These are phyloP conservation scores for Scenedesmus sp. DNA, from an alignment of 163 green algal genomes.

Conservation along the genomic window DNA sequence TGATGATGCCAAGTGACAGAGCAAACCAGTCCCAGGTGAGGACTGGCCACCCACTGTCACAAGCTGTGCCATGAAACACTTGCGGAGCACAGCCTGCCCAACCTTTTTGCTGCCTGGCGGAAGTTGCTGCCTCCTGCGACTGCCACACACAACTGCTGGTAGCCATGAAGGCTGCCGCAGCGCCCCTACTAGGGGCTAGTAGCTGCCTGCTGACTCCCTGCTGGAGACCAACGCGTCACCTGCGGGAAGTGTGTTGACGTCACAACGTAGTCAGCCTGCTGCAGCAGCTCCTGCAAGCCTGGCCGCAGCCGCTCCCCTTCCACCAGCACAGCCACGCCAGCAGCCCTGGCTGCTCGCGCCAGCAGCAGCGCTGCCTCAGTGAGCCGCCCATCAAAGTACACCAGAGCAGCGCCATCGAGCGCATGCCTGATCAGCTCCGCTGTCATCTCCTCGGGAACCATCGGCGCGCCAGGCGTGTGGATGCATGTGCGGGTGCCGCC, in stretches of 20 bases:
- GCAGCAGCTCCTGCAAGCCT: conserved; percentile 87
- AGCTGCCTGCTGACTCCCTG: not conserved
- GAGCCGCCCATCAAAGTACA: conserved; percentile 97
- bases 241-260: conserved; percentile 89
- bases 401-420: conserved; percentile 76
- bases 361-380: conserved; percentile 90
- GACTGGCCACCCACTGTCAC: too few species aligned
- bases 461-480: conserved; percentile 88
- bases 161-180: not conserved
- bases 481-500: conserved; percentile 95
- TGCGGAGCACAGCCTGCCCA: too few species aligned
- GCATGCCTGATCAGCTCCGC: conserved; percentile 36
- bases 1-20: too few species aligned
- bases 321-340: conserved; percentile 77
- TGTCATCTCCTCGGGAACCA: conserved; percentile 74
- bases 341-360: conserved; percentile 67
- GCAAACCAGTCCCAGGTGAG: too few species aligned
- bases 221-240: conserved; percentile 38
- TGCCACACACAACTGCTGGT: too few species aligned
- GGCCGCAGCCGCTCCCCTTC: conserved; percentile 92
- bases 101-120: too few species aligned
- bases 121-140: too few species aligned
- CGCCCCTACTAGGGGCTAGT: not conserved
- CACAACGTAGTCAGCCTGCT: conserved; percentile 87
- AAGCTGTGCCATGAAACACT: too few species aligned